These are phyloP conservation scores for Plasmodium inui DNA, from an alignment of 169 alveolate genomes.

Conservation along the genomic window DNA sequence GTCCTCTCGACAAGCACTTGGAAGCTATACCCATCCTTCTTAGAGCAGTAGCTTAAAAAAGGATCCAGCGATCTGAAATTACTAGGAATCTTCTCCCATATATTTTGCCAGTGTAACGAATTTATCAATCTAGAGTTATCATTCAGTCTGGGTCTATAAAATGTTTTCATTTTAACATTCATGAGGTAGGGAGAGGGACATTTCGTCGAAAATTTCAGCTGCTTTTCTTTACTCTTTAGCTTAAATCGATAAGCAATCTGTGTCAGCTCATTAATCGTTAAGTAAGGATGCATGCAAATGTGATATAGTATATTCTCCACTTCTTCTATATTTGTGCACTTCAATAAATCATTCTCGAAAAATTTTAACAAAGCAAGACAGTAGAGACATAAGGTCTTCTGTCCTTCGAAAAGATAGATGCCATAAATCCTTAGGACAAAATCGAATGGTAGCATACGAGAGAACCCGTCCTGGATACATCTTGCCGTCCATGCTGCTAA, in stretches of 20 bases:
- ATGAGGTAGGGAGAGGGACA: conserved; percentile 80
- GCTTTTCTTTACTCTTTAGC: conserved; percentile 77
- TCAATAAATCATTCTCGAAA: conserved; percentile 74
- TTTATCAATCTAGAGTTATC: conserved; percentile 71
- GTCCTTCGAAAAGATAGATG: conserved; percentile 83
- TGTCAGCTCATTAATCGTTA: conserved; percentile 80
- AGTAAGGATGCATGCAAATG: conserved; percentile 78
- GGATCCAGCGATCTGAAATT: conserved; percentile 53
- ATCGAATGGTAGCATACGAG: conserved; percentile 84
- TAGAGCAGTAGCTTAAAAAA: conserved; percentile 9
- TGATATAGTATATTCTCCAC: conserved; percentile 82
- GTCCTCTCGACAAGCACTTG: conserved; percentile 39
- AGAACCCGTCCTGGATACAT: conserved; percentile 83
- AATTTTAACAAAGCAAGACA: conserved; percentile 80
- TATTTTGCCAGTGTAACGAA: conserved; percentile 82
- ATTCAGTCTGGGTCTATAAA: conserved; percentile 83
- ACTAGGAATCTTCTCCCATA: conserved; percentile 80
- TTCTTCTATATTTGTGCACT: conserved; percentile 77
- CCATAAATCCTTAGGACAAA: conserved; percentile 83
- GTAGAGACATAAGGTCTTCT: conserved; percentile 81
- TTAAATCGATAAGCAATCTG: conserved; percentile 83
- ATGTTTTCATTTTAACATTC: conserved; percentile 82
- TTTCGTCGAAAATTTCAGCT: conserved; percentile 63
- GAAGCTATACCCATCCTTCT: conserved; percentile 62
- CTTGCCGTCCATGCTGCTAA: conserved; percentile 87